Conservation (phyloP, 352 stramenopile genomes). For the Blastocystis sp. region DNA sequence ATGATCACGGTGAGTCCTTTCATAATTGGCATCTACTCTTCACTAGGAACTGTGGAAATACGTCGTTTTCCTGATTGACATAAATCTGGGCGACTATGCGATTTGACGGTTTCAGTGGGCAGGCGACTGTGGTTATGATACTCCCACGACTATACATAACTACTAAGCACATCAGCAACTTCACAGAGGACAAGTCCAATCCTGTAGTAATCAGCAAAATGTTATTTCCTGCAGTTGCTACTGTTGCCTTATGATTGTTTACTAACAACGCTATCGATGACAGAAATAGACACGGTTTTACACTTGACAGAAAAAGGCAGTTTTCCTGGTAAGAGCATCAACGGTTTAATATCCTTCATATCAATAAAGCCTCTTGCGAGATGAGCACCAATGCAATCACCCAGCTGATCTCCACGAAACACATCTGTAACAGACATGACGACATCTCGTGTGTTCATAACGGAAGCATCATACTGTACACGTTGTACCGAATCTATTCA, state of each 20-base stretch:
- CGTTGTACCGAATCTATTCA: not conserved
- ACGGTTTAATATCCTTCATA: slow-evolving; percentile 32
- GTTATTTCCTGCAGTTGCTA: slow-evolving; percentile 73
- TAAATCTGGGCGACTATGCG: not conserved
- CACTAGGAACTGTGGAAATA: not conserved
- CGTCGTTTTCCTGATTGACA: not conserved
- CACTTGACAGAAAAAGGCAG: slow-evolving; percentile 67
- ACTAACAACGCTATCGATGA: slow-evolving; percentile 68
- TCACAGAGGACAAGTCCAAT: not conserved
- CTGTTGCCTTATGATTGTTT: slow-evolving; percentile 69
- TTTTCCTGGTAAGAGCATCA: slow-evolving; percentile 66
- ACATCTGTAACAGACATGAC: slow-evolving; percentile 47
- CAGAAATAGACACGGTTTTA: not conserved
- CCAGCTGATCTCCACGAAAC: not conserved
- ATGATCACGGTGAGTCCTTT: slow-evolving; percentile 25
- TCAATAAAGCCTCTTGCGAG: not conserved
- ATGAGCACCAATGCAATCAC: not conserved
- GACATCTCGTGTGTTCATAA: slow-evolving; percentile 39
- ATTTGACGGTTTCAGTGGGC: not conserved
- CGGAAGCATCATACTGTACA: not conserved
- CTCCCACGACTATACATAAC: not conserved
- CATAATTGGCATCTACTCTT: not conserved
- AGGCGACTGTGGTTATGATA: not conserved
- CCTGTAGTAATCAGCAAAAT: slow-evolving; percentile 70
- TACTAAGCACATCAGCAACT: not conserved